Evolutionary conservation across 768 basidiomycete genomes (phyloP).

Genomic region (Cyclocybe cylindracea): DNA sequence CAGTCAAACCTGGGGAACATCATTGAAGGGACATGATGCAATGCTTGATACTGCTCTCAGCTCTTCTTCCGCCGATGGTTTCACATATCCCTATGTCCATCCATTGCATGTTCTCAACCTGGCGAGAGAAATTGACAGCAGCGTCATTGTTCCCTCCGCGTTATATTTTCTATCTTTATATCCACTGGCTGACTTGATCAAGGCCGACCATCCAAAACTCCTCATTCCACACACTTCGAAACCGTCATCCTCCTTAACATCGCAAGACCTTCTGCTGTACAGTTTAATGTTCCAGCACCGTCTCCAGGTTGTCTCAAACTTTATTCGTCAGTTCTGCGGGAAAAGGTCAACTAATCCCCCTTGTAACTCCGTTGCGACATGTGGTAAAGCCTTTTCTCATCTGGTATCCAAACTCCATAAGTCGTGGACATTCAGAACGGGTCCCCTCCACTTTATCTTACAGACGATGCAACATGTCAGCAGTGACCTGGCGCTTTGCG

Average conservation of each 20-base stretch:
- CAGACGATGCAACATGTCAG: constrained; percentile 43
- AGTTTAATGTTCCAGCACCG: constrained; percentile 61
- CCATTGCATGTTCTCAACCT: constrained; percentile 60
- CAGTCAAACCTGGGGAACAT: constrained; percentile 50
- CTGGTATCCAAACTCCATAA: constrained; percentile 43
- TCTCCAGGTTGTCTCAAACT: constrained; percentile 46
- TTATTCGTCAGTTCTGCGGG: constrained; percentile 44
- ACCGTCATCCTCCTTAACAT: constrained; percentile 43
- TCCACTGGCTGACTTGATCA: constrained; percentile 47
- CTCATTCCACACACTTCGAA: constrained; percentile 46
- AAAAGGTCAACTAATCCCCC: constrained; percentile 24
- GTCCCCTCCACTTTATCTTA: constrained; percentile 53
- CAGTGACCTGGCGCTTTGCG: constrained; percentile 43
- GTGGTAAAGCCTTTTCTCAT: constrained; percentile 43
- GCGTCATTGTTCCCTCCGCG: constrained; percentile 48
- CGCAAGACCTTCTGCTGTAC: constrained; percentile 47
- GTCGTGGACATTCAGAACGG: constrained; percentile 52
- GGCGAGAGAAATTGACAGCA: constrained; percentile 49
- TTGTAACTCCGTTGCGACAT: constrained; percentile 33
- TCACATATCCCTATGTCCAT: constrained; percentile 60
- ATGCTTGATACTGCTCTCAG: constrained; percentile 53
- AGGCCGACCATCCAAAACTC: constrained; percentile 56
- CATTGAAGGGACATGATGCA: constrained; percentile 54
- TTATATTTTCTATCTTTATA: constrained; percentile 63
- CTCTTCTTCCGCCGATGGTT: constrained; percentile 39